Percentiles rank a stretch among this genome's conserved stretches.
phyloP scores from a whole-genome alignment of 2,329 filamentous ascomycete species.

The Clonostachys byssicola region DNA sequence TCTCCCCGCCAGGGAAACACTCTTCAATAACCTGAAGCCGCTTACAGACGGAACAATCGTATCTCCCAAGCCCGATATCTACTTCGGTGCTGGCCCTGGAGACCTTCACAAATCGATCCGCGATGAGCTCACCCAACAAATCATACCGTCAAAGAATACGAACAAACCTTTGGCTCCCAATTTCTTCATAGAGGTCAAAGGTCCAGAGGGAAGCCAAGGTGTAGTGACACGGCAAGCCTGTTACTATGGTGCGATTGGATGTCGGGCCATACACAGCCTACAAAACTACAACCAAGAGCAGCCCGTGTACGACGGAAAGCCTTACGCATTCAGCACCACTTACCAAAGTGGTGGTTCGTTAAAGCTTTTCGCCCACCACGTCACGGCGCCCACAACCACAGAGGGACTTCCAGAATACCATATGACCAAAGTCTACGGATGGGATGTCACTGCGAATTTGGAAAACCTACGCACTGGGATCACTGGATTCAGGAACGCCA shows the following conservation, averaged over 20 bases:
- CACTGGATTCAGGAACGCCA: slow-evolving; percentile 32
- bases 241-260: slow-evolving; percentile 26
- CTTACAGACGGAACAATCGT: slow-evolving; percentile 22
- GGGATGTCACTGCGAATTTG: slow-evolving; percentile 19
- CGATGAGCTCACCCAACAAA: no score
- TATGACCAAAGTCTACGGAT: slow-evolving; percentile 28
- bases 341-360: slow-evolving; percentile 30
- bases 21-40: no score
- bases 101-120: slow-evolving; percentile 7
- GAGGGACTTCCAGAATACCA: slow-evolving; percentile 29
- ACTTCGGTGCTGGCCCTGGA: slow-evolving; percentile 13
- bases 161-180: no score
- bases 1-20: no score
- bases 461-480: no score
- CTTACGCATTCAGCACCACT: slow-evolving; percentile 29
- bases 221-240: slow-evolving; percentile 20
- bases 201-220: slow-evolving; percentile 18
- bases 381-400: slow-evolving; percentile 18
- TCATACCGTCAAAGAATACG: no score
- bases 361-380: slow-evolving; percentile 28
- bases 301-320: slow-evolving; percentile 27
- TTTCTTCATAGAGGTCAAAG: slow-evolving; percentile 31
- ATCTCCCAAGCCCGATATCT: slow-evolving; percentile 23
- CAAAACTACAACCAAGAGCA: slow-evolving; percentile 21
- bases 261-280: slow-evolving; percentile 3